A percentile compares a stretch with the other conserved stretches of the same genome.
These are phyloP conservation scores for Grigorovia yakushimaensis DNA, from an alignment of 805 yeast genomes.

Conservation along the genomic window DNA sequence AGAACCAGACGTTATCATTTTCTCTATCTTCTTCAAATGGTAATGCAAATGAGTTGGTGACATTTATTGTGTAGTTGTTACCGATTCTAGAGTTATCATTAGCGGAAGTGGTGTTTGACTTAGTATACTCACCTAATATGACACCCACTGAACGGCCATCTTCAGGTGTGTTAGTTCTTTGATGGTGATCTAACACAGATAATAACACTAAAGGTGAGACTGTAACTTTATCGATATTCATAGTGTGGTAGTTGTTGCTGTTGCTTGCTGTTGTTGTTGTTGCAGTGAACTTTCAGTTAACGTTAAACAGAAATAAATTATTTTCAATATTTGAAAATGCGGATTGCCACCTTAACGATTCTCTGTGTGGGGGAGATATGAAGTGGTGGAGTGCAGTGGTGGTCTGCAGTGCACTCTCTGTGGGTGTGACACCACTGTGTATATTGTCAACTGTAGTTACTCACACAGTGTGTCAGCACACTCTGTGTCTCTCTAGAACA, in stretches of 20 bases:
- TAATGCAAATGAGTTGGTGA: conserved; percentile 89
- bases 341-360: background rate
- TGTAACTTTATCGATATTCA: conserved; percentile 48
- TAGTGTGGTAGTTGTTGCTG: background rate
- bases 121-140: conserved; percentile 68
- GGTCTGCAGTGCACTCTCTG: too few relatives aligned
- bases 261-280: background rate
- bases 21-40: conserved; percentile 97
- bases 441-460: too few relatives aligned
- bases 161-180: conserved; percentile 65
- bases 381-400: background rate
- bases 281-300: background rate
- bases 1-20: conserved; percentile 88
- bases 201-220: conserved; percentile 93
- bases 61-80: conserved; percentile 37
- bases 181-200: conserved; percentile 92
- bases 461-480: too few relatives aligned
- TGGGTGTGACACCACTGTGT: too few relatives aligned
- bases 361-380: background rate
- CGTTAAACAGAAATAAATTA: background rate
- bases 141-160: conserved; percentile 91
- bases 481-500: too few relatives aligned
- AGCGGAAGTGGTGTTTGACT: conserved; percentile 9
- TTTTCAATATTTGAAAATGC: background rate
- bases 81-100: conserved; percentile 8